Base-by-base conservation (phyloP, 306 rosid genomes). In the Delonix regia region DNA sequence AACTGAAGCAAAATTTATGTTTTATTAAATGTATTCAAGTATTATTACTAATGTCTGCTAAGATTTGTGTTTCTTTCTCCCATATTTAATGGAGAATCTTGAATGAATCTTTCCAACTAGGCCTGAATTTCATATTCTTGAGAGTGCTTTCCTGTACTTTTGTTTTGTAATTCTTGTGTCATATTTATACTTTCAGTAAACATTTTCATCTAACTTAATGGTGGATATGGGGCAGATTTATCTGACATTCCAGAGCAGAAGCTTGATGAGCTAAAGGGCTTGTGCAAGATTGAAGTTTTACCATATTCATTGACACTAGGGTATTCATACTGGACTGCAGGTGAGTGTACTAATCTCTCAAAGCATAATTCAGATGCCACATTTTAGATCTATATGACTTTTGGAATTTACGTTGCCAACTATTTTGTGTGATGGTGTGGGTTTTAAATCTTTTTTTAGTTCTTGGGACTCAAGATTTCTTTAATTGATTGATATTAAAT, bases 301-400 rank as follows among this genome's bases (percentile, higher is more conserved):
- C 94, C 98, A 11, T 89, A 91, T 87, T 82, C 89, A 2, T 77
- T 93, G 82, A 89, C 96, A 0, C 88, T 95, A 39, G 98, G 97
- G 57, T 95, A 95, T 85, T 88, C 99, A 11, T 86, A 95, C 76
- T 95, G 99, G 99, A 85, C 85, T 79, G 89, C 98, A 83, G 98
- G 99, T 95, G 42, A 64, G 88, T 87, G 30, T 42, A 30, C 33
- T 84, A 55, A 44, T 81, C 10, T 60, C 81, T 28, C 55, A 9
- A 27, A 69, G 25, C 71, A 72, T 71, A 38, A 30, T n/a, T 44
- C 73, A 61, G 16, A 57, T 27, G 15, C 55, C 41, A 8, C 68
- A 45, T 62, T 47, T 80, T 2, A 39, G 51, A 4, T 57, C 4
- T 57, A 57, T 27, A 13, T 57, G 28, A 56, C 7, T 34, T 34